These are phyloP conservation scores for Hippophae rhamnoides DNA, from an alignment of 306 rosid species.

Conservation along the genomic window DNA sequence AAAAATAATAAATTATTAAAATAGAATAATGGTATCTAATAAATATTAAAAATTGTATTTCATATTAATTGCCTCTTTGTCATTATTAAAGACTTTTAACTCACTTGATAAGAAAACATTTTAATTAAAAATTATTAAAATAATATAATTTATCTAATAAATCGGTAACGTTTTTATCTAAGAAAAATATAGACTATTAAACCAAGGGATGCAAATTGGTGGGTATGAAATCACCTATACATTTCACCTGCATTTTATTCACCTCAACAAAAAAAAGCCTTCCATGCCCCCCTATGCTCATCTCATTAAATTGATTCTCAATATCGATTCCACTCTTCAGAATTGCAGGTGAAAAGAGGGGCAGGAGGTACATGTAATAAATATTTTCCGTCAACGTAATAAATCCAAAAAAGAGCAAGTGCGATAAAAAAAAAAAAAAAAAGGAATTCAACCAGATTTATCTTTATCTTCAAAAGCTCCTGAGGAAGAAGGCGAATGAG, in stretches of 20 bases:
- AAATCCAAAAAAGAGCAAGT: conserved; percentile 20
- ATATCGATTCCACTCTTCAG: conserved; percentile 18
- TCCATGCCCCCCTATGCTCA: conserved; percentile 41
- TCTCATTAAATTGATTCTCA: conserved; percentile 38
- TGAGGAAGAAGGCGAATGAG: conserved; percentile 39
- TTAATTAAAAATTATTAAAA: no score
- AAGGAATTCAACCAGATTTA: conserved; percentile 32
- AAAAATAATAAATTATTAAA: no score
- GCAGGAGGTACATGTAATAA: conserved; percentile 40
- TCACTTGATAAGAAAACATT: no score
- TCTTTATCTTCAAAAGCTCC: conserved; percentile 36
- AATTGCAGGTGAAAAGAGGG: conserved; percentile 58
- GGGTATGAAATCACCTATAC: conserved; percentile 20
- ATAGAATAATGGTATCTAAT: no score
- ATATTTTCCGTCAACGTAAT: conserved; percentile 33
- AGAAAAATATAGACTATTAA: no score
- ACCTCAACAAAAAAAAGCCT: conserved; percentile 48
- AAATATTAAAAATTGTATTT: no score
- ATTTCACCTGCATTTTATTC: conserved; percentile 76
- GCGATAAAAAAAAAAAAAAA: conserved; percentile 15
- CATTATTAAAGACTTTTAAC: no score
- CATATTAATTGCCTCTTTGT: no score
- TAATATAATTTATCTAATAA: no score
- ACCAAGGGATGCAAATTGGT: no score
- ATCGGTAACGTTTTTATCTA: no score